Percentiles rank a stretch among this genome's conserved stretches.
These are phyloP conservation scores for Psilocybe sp. DNA, from an alignment of 768 basidiomycete species.

Conservation along the genomic window DNA sequence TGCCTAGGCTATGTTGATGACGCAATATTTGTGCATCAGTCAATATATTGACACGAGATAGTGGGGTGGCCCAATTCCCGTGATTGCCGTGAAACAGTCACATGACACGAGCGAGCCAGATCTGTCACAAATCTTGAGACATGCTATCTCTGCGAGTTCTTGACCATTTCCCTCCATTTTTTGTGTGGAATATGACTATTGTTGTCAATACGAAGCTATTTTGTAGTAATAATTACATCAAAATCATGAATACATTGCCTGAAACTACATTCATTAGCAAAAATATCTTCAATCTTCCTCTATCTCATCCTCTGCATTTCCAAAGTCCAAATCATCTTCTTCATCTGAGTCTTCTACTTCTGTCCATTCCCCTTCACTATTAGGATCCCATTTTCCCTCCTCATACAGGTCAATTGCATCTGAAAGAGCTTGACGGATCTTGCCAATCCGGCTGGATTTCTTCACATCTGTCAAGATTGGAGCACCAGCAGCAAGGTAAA, in stretches of 20 bases:
- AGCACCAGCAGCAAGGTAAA: neutral
- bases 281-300: neutral
- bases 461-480: neutral
- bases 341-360: neutral
- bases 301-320: neutral
- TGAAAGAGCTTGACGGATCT: neutral
- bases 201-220: neutral
- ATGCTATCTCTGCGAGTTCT: neutral
- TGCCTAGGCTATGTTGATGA: no score
- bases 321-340: neutral
- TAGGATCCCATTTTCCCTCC: no score
- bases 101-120: no score
- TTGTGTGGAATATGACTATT: neutral
- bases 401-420: no score
- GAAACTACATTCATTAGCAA: neutral
- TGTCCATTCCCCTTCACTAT: no score
- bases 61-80: no score
- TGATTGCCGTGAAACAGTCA: no score
- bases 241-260: no score
- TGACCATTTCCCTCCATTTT: constrained; percentile 1
- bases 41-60: no score
- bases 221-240: no score
- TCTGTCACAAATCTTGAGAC: neutral
- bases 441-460: neutral
- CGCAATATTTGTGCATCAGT: no score